Evolutionary conservation across 208 protist genomes (phyloP).

Genomic region (Acanthamoeba culbertsoni): DNA sequence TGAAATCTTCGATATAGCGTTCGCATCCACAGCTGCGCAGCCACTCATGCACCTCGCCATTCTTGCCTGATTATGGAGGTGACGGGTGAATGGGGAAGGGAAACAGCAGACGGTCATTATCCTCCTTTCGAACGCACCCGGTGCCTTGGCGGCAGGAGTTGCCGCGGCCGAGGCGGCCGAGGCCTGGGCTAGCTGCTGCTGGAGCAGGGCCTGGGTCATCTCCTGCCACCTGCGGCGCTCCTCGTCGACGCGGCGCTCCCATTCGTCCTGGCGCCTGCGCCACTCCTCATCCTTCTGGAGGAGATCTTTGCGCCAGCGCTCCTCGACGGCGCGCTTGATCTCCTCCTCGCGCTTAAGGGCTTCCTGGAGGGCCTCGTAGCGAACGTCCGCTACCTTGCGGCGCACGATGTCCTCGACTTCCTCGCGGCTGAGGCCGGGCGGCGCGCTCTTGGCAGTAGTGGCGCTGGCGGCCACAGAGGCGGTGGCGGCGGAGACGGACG

Average conservation of each 20-base stretch:
- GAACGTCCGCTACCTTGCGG: slow-evolving; percentile 2
- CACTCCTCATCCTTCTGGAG: slow-evolving; percentile 1
- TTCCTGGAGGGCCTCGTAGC: slow-evolving; percentile 30
- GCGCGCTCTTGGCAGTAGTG: neutral
- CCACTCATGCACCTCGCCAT: neutral
- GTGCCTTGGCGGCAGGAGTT: neutral
- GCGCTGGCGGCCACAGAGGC: neutral
- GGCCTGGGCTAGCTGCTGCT: neutral
- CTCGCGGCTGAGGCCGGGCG: neutral
- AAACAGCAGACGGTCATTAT: neutral
- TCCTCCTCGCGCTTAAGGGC: slow-evolving; percentile 35
- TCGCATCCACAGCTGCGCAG: slow-evolving; percentile 5
- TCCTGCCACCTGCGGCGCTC: slow-evolving; percentile 15
- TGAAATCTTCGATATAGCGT: neutral
- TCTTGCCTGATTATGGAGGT: neutral
- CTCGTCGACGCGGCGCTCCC: neutral
- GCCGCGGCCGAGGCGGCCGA: neutral
- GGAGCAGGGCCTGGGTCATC: neutral
- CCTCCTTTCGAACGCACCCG: neutral
- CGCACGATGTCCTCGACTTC: slow-evolving; percentile 31
- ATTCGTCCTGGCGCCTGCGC: neutral
- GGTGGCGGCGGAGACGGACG: neutral
- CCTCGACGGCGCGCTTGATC: neutral
- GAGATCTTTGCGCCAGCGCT: slow-evolving; percentile 38
- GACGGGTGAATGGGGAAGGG: too few relatives aligned